A percentile compares a stretch with the other conserved stretches of the same genome.
These are phyloP conservation scores for Onygenales sp. DNA, from an alignment of 2,329 filamentous ascomycete genomes.

Conservation along the genomic window DNA sequence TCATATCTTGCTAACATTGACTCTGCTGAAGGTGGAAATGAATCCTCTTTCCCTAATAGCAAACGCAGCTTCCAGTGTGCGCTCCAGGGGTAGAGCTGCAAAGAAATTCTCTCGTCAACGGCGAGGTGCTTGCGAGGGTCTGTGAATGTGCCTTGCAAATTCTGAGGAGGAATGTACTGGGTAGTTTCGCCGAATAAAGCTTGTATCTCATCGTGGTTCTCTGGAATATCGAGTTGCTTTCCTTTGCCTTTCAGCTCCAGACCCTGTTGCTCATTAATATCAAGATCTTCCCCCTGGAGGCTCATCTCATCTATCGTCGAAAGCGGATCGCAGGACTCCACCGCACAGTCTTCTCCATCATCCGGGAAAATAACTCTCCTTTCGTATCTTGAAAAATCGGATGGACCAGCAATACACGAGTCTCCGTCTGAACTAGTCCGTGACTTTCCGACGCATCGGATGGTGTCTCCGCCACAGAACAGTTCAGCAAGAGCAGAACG, in stretches of 20 bases:
- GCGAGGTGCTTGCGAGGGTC: too few relatives aligned
- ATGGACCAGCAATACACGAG: background rate
- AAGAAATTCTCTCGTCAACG: too few relatives aligned
- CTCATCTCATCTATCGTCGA: background rate
- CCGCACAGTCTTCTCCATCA: background rate
- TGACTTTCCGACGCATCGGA: background rate
- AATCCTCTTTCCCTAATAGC: too few relatives aligned
- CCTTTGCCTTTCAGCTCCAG: background rate
- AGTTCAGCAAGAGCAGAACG: background rate
- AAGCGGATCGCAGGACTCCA: constrained; percentile 2
- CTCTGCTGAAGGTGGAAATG: too few relatives aligned
- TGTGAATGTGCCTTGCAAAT: too few relatives aligned
- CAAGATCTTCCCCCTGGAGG: background rate
- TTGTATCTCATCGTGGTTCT: background rate
- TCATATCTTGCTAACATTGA: too few relatives aligned
- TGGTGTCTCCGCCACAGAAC: background rate
- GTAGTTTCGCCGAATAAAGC: background rate
- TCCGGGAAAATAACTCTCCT: background rate
- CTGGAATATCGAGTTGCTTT: background rate
- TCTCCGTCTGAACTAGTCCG: background rate
- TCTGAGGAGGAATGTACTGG: too few relatives aligned
- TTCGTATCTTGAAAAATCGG: background rate
- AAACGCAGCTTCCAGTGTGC: too few relatives aligned
- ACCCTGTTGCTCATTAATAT: background rate
- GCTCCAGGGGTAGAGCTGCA: too few relatives aligned